Percentiles rank a stretch among this genome's conserved stretches.
Conservation (phyloP, 768 basidiomycete species). For the Leccinum obscurum region DNA sequence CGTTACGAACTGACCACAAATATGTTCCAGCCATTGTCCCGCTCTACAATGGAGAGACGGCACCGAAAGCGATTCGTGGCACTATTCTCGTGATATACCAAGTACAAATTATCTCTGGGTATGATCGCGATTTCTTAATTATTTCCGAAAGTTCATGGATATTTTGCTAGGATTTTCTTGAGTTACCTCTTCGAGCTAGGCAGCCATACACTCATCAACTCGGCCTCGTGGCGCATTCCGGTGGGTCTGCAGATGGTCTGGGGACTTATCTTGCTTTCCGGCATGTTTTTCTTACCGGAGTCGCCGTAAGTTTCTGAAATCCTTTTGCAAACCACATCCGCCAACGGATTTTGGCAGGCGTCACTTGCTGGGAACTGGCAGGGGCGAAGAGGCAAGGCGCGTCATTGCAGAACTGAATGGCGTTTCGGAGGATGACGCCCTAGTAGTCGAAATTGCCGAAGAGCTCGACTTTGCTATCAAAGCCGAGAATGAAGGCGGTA, state of each 20-base stretch:
- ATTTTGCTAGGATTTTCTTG: constrained; percentile 56
- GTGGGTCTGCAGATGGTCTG: constrained; percentile 75
- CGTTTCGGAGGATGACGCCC: constrained; percentile 54
- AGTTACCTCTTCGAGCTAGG: constrained; percentile 72
- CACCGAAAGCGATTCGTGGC: constrained; percentile 73
- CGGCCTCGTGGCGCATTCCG: constrained; percentile 73
- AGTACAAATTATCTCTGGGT: constrained; percentile 75
- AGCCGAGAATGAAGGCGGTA: constrained; percentile 78
- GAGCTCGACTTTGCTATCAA: constrained; percentile 67
- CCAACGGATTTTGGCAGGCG: constrained; percentile 43
- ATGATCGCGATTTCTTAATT: constrained; percentile 11
- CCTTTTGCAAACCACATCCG: background rate
- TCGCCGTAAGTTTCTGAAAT: constrained; percentile 54
- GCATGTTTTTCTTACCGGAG: constrained; percentile 76
- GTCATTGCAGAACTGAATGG: constrained; percentile 70
- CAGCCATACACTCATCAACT: constrained; percentile 51
- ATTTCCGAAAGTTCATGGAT: background rate
- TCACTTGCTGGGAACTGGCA: constrained; percentile 62
- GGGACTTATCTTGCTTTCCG: constrained; percentile 65
- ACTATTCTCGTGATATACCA: constrained; percentile 74
- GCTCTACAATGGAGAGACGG: constrained; percentile 78
- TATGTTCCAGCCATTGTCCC: constrained; percentile 49
- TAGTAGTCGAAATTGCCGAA: constrained; percentile 60
- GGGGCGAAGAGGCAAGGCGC: constrained; percentile 51
- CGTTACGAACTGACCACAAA: background rate